Conservation (phyloP, 2,329 filamentous ascomycete genomes). For the Diaporthe australafricana region DNA sequence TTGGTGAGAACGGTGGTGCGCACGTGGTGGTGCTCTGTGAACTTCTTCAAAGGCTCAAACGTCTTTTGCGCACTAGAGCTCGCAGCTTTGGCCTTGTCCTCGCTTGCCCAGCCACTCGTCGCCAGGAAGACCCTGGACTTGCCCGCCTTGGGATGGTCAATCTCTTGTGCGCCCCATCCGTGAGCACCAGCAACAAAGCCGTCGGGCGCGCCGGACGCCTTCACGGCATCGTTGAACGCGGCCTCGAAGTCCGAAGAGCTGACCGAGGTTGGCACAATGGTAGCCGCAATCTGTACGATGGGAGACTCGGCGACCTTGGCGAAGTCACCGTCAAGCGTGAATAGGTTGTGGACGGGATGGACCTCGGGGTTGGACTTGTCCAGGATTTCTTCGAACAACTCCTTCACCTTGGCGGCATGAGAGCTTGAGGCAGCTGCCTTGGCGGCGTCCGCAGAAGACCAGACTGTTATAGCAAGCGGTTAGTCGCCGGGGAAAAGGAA, state of each 20-base stretch:
- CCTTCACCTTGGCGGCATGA: constrained; percentile 16
- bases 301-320: constrained; percentile 34
- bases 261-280: constrained; percentile 29
- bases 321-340: constrained; percentile 34
- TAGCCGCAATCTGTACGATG: constrained; percentile 29
- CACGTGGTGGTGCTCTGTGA: constrained; percentile 21
- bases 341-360: constrained; percentile 33
- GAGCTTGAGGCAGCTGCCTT: constrained; percentile 17
- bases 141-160: constrained; percentile 21
- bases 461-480: constrained; percentile 30
- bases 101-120: constrained; percentile 35
- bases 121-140: constrained; percentile 37
- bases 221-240: constrained; percentile 22
- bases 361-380: constrained; percentile 36
- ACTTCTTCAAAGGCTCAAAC: constrained; percentile 34
- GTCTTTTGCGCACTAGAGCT: constrained; percentile 4
- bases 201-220: constrained; percentile 18
- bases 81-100: constrained; percentile 32
- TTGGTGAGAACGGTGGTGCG: constrained; percentile 18
- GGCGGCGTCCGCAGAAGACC: constrained; percentile 33
- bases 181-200: constrained; percentile 36
- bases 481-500: not conserved
- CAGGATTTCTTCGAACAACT: constrained; percentile 28
- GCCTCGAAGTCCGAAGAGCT: constrained; percentile 35
- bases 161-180: constrained; percentile 35